phyloP scores from a whole-genome alignment of 1,284 basidiomycete genomes.

The Exobasidium cylindrosporum region DNA sequence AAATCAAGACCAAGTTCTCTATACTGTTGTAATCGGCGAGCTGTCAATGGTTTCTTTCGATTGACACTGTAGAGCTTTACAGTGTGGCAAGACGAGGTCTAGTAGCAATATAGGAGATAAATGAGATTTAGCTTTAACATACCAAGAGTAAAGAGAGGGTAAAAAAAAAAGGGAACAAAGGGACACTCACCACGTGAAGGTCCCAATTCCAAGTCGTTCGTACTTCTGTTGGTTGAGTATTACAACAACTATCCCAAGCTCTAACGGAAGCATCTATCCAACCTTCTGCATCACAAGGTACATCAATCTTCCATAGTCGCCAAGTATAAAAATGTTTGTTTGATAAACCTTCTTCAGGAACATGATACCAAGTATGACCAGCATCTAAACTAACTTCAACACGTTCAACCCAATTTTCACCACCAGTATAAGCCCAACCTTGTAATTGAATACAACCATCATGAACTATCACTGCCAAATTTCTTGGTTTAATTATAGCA shows the following conservation, averaged over 20 bases:
- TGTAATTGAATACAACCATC: background rate
- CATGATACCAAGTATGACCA: background rate
- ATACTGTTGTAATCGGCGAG: slow-evolving; percentile 4
- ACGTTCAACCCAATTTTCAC: slow-evolving; percentile 10
- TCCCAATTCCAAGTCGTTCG: slow-evolving; percentile 8
- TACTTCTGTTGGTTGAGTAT: slow-evolving; percentile 2
- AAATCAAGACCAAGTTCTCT: slow-evolving; percentile 2
- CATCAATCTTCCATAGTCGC: background rate
- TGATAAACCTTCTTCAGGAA: slow-evolving; percentile 1
- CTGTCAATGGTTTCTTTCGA: slow-evolving; percentile 1
- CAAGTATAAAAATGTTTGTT: slow-evolving; percentile 11
- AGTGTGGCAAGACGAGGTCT: slow-evolving; percentile 8
- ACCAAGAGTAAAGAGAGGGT: too few relatives aligned
- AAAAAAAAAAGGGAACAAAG: background rate
- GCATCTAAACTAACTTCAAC: slow-evolving; percentile 5
- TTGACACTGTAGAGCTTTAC: slow-evolving; percentile 8
- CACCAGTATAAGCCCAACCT: slow-evolving; percentile 6
- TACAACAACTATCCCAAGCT: slow-evolving; percentile 5
- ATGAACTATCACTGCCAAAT: background rate
- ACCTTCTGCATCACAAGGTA: slow-evolving; percentile 2
- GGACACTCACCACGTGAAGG: slow-evolving; percentile 8
- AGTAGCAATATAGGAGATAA: background rate
- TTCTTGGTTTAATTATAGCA: background rate
- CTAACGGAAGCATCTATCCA: background rate
- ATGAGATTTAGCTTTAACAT: too few relatives aligned